Evolutionary conservation across 345 rosid genomes (phyloP), one percentile per base, ranked within the genome.

Genomic region (Eucalyptus victrix): DNA sequence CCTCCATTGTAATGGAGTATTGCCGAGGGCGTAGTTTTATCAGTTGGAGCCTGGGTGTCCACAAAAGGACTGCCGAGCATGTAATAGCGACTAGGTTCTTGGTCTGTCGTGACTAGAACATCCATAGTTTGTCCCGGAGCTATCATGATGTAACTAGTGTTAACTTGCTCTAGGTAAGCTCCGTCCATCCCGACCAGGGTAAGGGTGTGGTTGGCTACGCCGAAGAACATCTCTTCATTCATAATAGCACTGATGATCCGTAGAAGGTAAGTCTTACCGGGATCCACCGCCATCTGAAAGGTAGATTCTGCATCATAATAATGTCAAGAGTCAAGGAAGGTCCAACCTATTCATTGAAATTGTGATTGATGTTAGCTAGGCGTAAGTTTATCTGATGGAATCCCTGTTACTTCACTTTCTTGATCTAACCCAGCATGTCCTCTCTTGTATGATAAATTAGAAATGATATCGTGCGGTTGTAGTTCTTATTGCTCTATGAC

Each of bases 91-190:
- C 90, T 60, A 6, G 89, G 89, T 23, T 88, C 9, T 49, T 91
- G 92, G 87, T 91, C 87, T 50, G 95, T 91, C 21, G 89, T 90
- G 88, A 94, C 88, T 60, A 94, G 69, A 37, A 94, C 83, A 40
- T 94, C 94, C 93, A 93, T 92, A 4, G 95, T 93, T 65, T 94
- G 94, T 6, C 94, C 95, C 19, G 94, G 95, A 21, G 93, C 88
- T 45, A 94, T 92, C 91, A 92, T 86, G 21, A 94, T 45, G 62
- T 91, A 91, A 5, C 62, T 28, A 5, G 88, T 76, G 6, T 44
- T 54, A 5, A 91, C 42, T 1, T 90, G 92, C 26, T 91, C 91
- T 1, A 89, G 42, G 89, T 91, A 92, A 0, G 92, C 89, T 13
- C 88, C 94, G 30, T 92, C 94, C 86, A 34, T 69, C 34, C 88